A percentile compares a stretch with the other conserved stretches of the same genome.
phyloP scores from a whole-genome alignment of 768 basidiomycete species.

The Psilocybe cubensis region DNA sequence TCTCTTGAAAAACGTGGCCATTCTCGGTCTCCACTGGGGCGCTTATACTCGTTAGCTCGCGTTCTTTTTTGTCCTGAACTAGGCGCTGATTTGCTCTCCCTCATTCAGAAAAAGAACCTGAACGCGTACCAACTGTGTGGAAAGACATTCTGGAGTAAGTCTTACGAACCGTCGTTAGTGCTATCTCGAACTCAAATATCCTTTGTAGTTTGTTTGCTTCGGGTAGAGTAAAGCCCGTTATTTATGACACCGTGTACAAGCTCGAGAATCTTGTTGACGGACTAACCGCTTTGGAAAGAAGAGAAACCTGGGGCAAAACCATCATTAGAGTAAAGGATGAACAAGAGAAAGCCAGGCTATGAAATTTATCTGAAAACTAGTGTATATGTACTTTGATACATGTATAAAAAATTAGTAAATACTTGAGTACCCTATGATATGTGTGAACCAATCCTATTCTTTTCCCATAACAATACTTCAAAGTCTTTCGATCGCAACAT shows the following conservation, averaged over 20 bases:
- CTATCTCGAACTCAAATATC: not conserved
- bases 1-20: constrained; percentile 82
- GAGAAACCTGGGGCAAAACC: constrained; percentile 94
- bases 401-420: not conserved
- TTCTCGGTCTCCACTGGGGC: constrained; percentile 90
- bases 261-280: constrained; percentile 72
- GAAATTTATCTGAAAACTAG: not conserved
- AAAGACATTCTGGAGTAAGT: constrained; percentile 65
- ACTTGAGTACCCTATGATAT: not conserved
- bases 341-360: constrained; percentile 44
- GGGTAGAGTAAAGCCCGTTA: constrained; percentile 66
- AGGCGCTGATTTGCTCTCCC: not conserved
- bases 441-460: not conserved
- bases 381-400: not conserved
- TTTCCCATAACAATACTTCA: constrained; percentile 47
- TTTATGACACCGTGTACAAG: constrained; percentile 71
- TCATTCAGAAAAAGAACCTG: constrained; percentile 62
- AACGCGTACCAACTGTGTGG: constrained; percentile 72
- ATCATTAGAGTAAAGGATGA: constrained; percentile 69
- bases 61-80: not conserved
- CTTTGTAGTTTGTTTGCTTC: constrained; percentile 63
- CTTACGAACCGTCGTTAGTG: not conserved
- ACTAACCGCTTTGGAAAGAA: constrained; percentile 71
- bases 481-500: constrained; percentile 27
- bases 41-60: constrained; percentile 61